phyloP scores from a whole-genome alignment of 768 basidiomycete genomes.

The Termitomyces sp. region DNA sequence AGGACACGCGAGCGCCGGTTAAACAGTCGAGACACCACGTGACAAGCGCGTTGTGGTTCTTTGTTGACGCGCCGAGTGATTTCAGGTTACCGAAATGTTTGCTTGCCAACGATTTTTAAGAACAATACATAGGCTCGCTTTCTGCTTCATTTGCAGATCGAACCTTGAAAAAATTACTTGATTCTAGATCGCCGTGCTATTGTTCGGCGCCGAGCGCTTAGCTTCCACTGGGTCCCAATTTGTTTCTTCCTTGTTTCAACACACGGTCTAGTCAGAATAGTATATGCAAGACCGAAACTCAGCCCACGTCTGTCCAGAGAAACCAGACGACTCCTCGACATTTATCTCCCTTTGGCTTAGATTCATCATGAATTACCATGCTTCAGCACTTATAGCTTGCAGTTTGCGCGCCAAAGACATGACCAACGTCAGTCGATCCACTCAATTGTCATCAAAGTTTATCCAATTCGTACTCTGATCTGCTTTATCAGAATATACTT shows the following conservation, averaged over 20 bases:
- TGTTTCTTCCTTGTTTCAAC: not conserved
- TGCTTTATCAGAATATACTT: not conserved
- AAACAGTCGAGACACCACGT: slow-evolving; percentile 24
- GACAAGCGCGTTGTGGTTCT: slow-evolving; percentile 35
- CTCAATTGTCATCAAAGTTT: not conserved
- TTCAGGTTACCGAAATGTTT: not conserved
- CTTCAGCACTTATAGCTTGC: not conserved
- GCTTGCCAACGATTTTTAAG: not conserved
- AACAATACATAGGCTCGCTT: not conserved
- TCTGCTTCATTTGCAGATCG: no score
- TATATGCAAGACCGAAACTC: not conserved
- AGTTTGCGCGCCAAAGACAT: not conserved
- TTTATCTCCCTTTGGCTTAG: not conserved
- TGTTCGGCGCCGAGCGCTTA: no score
- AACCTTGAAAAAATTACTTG: no score
- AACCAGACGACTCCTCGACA: no score
- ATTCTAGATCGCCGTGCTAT: not conserved
- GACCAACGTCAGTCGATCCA: not conserved
- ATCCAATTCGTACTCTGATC: not conserved
- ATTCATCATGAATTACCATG: not conserved
- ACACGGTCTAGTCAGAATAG: not conserved
- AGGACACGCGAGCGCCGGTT: not conserved
- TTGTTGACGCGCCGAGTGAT: slow-evolving; percentile 14
- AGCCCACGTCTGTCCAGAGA: not conserved
- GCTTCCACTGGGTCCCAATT: not conserved